phyloP scores from a whole-genome alignment of 257 asterid genomes.

The Knoxia roxburghii region DNA sequence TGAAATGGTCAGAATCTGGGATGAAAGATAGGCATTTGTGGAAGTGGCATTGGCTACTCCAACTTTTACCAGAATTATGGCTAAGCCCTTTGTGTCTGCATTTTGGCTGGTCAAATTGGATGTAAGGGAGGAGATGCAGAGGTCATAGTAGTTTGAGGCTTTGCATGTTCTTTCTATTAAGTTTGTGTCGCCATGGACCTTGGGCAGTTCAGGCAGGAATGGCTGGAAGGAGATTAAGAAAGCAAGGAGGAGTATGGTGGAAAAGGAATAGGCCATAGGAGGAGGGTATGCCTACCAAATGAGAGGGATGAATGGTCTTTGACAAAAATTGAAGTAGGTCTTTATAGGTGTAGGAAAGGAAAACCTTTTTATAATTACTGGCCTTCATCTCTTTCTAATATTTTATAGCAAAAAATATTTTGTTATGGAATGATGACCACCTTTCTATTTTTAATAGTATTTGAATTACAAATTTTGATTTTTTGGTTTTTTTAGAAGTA shows the following conservation, averaged over 20 bases:
- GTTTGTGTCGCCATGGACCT: slow-evolving; percentile 25
- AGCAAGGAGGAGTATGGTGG: slow-evolving; percentile 20
- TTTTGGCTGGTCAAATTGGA: slow-evolving; percentile 47
- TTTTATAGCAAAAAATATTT: too few relatives aligned
- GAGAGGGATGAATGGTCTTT: neutral
- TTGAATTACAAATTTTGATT: too few relatives aligned
- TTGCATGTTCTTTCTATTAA: slow-evolving; percentile 68
- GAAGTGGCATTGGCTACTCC: slow-evolving; percentile 67
- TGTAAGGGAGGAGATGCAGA: slow-evolving; percentile 63
- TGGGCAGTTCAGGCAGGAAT: neutral
- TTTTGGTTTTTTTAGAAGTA: too few relatives aligned
- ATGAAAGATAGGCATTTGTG: slow-evolving; percentile 50
- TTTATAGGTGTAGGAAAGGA: neutral
- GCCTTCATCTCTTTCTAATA: neutral
- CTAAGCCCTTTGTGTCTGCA: slow-evolving; percentile 64
- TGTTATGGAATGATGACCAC: too few relatives aligned
- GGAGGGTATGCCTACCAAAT: neutral
- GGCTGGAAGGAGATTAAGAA: slow-evolving; percentile 26
- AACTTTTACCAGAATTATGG: slow-evolving; percentile 47
- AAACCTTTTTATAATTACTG: neutral
- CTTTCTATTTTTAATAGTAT: too few relatives aligned
- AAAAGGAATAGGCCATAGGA: neutral
- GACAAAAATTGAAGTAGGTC: neutral
- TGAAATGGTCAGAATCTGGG: slow-evolving; percentile 21
- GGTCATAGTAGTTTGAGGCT: slow-evolving; percentile 61